These are phyloP conservation scores for Cladophialophora exuberans DNA, from an alignment of 2,329 filamentous ascomycete species.

Conservation along the genomic window DNA sequence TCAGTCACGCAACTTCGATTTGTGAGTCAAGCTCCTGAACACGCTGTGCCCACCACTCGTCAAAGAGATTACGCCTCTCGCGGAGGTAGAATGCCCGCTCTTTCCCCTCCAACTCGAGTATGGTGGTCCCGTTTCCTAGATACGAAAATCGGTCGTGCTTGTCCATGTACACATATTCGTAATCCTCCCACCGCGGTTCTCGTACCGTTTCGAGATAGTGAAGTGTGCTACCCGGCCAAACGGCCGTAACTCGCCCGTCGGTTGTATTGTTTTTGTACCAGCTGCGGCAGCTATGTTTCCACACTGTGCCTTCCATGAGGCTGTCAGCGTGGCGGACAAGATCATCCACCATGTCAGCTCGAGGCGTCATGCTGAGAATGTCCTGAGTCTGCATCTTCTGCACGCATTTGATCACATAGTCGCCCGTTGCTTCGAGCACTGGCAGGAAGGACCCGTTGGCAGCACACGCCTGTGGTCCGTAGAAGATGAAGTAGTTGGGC, in stretches of 20 bases:
- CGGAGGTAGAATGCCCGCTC: not conserved
- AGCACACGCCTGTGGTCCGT: constrained; percentile 35
- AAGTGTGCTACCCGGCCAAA: not conserved
- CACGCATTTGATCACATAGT: constrained; percentile 40
- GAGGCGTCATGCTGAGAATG: constrained; percentile 38
- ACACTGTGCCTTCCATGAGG: constrained; percentile 13
- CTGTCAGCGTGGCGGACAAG: constrained; percentile 16
- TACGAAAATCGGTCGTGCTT: constrained; percentile 34
- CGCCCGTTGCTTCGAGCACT: constrained; percentile 39
- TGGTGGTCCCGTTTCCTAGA: constrained; percentile 30
- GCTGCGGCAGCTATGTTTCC: constrained; percentile 1
- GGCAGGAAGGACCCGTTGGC: constrained; percentile 37
- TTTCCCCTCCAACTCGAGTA: not conserved
- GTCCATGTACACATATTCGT: constrained; percentile 43
- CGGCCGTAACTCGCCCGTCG: not conserved
- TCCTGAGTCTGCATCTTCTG: constrained; percentile 43
- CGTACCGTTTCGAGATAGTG: not conserved
- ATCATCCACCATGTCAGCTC: constrained; percentile 22
- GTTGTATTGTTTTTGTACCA: constrained; percentile 11
- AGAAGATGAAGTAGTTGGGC: constrained; percentile 43
- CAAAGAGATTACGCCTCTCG: not conserved
- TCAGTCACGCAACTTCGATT: not conserved
- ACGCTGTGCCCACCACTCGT: not conserved
- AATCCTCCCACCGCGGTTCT: constrained; percentile 18
- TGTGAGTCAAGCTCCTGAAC: not conserved